These are phyloP conservation scores for Avena eriantha DNA, from an alignment of 176 grass and related monocot species.

Conservation along the genomic window DNA sequence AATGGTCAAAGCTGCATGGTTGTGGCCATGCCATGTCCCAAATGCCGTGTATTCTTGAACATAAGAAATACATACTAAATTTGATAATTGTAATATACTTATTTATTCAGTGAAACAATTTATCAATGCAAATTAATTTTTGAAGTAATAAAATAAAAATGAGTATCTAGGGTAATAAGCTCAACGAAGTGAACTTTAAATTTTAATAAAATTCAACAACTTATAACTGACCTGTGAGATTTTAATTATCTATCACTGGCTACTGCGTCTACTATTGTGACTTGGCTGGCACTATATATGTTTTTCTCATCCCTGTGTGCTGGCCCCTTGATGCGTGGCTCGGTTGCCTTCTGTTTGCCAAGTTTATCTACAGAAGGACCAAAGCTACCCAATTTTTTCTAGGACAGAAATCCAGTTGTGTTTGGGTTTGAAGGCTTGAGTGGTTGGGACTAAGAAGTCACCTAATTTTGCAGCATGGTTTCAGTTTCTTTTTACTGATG, in stretches of 20 bases:
- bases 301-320: not conserved
- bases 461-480: too few species aligned
- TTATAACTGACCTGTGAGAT: not conserved
- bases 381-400: not conserved
- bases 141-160: not conserved
- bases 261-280: not conserved
- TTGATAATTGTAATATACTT: not conserved
- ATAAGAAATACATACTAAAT: not conserved
- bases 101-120: not conserved
- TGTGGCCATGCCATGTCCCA: too few species aligned
- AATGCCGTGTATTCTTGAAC: too few species aligned
- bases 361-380: not conserved
- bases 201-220: not conserved
- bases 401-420: too few species aligned
- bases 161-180: not conserved
- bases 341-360: not conserved
- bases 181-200: not conserved
- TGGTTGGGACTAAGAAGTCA: too few species aligned
- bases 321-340: not conserved
- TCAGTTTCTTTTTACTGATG: too few species aligned
- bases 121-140: not conserved
- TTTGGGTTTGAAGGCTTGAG: too few species aligned
- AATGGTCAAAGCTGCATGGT: too few species aligned
- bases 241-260: not conserved
- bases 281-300: not conserved